A percentile compares a stretch with the other conserved stretches of the same genome.
Conservation (phyloP, 371 early-diverging fungal genomes). For the Apophysomyces sp. region DNA sequence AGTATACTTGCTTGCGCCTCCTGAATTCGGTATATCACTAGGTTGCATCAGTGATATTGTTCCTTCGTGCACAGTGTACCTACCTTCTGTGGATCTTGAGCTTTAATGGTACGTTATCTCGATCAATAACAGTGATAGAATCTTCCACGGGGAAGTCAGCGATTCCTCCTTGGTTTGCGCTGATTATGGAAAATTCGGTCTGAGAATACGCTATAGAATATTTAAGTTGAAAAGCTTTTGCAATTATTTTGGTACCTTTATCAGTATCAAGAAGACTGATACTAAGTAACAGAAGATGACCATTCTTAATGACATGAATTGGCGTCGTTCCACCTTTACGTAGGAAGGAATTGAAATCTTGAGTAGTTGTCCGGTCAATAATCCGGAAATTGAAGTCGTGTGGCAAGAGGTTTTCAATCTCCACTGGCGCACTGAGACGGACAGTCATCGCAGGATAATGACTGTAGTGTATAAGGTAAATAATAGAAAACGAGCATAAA, state of each 20-base stretch:
- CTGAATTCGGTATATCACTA: constrained; percentile 63
- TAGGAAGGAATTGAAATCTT: constrained; percentile 65
- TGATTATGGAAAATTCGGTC: constrained; percentile 87
- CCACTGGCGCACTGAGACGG: constrained; percentile 85
- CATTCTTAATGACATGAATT: constrained; percentile 85
- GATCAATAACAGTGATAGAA: constrained; percentile 66
- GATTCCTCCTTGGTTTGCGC: constrained; percentile 70
- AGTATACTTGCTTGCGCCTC: constrained; percentile 67
- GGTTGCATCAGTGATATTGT: not conserved
- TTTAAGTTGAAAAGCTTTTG: not conserved
- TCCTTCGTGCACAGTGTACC: constrained; percentile 10
- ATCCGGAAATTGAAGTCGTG: constrained; percentile 81
- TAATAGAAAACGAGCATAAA: not conserved
- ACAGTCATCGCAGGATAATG: constrained; percentile 86
- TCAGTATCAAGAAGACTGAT: constrained; percentile 76
- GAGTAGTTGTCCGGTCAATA: constrained; percentile 69
- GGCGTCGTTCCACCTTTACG: constrained; percentile 74
- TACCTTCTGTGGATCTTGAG: constrained; percentile 72
- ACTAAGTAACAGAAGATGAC: constrained; percentile 76
- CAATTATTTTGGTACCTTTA: constrained; percentile 9
- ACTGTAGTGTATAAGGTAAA: constrained; percentile 2
- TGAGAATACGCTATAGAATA: constrained; percentile 48
- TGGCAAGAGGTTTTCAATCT: constrained; percentile 94
- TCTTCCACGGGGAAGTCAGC: constrained; percentile 73
- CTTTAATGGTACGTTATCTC: constrained; percentile 61